Base-by-base conservation (phyloP, 176 grass and related monocot genomes). In the Luzula sylvatica region DNA sequence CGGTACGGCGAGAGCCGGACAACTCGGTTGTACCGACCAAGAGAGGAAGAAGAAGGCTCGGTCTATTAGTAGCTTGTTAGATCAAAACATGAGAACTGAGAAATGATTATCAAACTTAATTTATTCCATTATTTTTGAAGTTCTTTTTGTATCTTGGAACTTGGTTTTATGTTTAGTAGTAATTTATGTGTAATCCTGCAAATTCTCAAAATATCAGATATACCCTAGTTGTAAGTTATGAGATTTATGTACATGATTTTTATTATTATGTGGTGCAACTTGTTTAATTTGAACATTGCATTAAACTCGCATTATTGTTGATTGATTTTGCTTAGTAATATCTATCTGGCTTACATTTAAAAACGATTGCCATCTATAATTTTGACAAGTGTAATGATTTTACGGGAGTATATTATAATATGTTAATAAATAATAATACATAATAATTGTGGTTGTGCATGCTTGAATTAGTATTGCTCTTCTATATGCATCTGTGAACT, bases 21-120 rank as follows among this genome's bases (percentile, higher is more conserved):
- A 79, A 46, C 61, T 83, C 5, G 83, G 88, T 24, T 55, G 68
- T 57, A 81, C 66, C 0, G 83, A 87, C 51, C 72, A 49, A 63
- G 47, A 7, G 29, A 19, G 12, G 50, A 69, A 17, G 24, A 25
- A 41, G n/a, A 17, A 60, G 58, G 67, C 16, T 44, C 25, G 38
- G 17, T 26, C 27, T 53, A 19, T 27, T 28, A 55, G 48, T 7
- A 47, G 11, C 55, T 28, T 52, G 32, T 73, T 73, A 17, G 50
- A 26, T 56, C 70, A 32, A 62, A 26, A 25, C 9, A 52, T 38
- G 18, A n/a, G n/a, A n/a, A 20, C 19, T 15, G 8, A 45, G 2
- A 48, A 46, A 28, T 60, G 65, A 71, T 41, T 49, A 1, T 16
- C 54, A 69, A 35, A 16, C 41, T n/a, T 66, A 72, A 61, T 51